Base-by-base conservation (phyloP, 805 yeast genomes). In the Candida awuae region DNA sequence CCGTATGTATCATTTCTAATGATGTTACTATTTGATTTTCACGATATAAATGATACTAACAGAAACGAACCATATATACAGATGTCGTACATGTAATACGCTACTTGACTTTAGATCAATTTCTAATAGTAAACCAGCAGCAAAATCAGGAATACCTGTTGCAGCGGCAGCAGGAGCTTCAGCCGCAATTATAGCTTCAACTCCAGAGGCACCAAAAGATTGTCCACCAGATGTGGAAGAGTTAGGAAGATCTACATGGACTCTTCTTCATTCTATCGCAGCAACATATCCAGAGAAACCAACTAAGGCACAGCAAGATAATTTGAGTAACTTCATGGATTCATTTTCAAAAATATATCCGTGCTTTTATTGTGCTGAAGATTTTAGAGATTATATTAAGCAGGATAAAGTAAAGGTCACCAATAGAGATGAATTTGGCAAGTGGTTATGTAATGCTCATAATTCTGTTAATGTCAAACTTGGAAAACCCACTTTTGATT, bases 361-460 rank as follows among this genome's bases (percentile, higher is more conserved):
- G 2, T 90, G 98, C 59, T 80, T 88, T 83, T 78, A 76, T 65
- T 90, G 97, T 64, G 96, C 94, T 0, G 72, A 73, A 26, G 97
- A 90, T 55, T 86, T 92, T 60, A 69, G 75, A 38, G 58, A 61
- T 22, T 86, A 82, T 58, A 66, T 85, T 20, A 53, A 54, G 8
- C 63, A 59, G 37, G 58, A 68, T 29, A 77, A 71, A 49, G 84
- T 85, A 15, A 66, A 65, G 41, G 82, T 77, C 4, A 65, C 62
- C 15, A 71, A 74, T 5, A 85, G 84, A 49, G 95, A 86, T 38
- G 81, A 75, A 39, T 75, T 92, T 51, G 94, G 96, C 1, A 67
- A 61, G 49, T 92, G 98, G 98, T 63, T 92, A 39, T 92, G 97
- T 62, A 83, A 78, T 45, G 97, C 97, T 2, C 98, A 92, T 62